These are phyloP conservation scores for Craspedostauros australis DNA, from an alignment of 108 stramenopile genomes.

Conservation along the genomic window DNA sequence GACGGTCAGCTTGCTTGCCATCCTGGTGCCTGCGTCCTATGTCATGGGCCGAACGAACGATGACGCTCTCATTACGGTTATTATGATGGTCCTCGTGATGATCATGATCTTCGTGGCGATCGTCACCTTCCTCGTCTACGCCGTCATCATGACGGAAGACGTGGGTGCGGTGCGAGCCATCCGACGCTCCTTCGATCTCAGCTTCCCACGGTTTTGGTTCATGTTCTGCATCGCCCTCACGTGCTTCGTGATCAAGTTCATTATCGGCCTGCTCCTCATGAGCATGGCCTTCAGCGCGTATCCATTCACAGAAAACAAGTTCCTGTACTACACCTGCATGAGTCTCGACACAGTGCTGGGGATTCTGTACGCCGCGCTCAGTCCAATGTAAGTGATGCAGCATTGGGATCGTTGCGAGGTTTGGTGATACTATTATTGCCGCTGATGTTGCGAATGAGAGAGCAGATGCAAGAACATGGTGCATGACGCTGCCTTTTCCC, in stretches of 20 bases:
- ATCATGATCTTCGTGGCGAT: background rate
- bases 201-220: background rate
- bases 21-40: too few relatives aligned
- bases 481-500: too few relatives aligned
- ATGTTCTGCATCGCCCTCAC: background rate
- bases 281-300: background rate
- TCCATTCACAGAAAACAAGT: background rate
- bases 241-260: background rate
- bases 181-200: slow-evolving; percentile 8
- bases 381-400: slow-evolving; percentile 5
- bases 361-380: background rate
- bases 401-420: too few relatives aligned
- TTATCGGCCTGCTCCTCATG: slow-evolving; percentile 1
- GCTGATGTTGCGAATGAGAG: too few relatives aligned
- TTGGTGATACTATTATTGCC: too few relatives aligned
- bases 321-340: background rate
- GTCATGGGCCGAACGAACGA: background rate
- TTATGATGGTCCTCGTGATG: background rate
- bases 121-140: slow-evolving; percentile 2
- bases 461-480: too few relatives aligned
- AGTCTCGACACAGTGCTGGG: background rate
- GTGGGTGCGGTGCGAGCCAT: slow-evolving; percentile 4
- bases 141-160: slow-evolving; percentile 14
- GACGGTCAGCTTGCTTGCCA: background rate
- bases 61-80: background rate